These are phyloP conservation scores for Mucor velutinosus DNA, from an alignment of 371 early-diverging fungal species.

Conservation along the genomic window DNA sequence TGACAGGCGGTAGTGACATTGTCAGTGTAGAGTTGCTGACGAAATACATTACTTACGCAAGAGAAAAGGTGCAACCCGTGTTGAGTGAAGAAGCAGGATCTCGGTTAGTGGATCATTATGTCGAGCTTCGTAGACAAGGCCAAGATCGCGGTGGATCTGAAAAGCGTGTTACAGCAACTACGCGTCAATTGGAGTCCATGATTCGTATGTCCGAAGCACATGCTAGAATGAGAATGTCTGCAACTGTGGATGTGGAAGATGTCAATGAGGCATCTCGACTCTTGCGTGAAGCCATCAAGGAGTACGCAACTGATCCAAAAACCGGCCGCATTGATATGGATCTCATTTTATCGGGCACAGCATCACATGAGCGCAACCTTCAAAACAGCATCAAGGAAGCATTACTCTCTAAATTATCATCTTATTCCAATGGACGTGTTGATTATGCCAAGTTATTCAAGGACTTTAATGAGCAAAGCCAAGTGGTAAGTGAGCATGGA, in stretches of 20 bases:
- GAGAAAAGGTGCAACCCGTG: slow-evolving; percentile 78
- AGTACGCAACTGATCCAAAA: slow-evolving; percentile 96
- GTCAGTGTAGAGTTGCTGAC: slow-evolving; percentile 83
- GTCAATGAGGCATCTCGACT: slow-evolving; percentile 87
- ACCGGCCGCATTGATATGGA: slow-evolving; percentile 99
- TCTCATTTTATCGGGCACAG: slow-evolving; percentile 89
- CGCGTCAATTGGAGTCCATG: slow-evolving; percentile 99
- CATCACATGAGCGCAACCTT: slow-evolving; percentile 56
- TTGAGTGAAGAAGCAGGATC: slow-evolving; percentile 84
- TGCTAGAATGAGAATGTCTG: slow-evolving; percentile 90
- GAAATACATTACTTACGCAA: slow-evolving; percentile 92
- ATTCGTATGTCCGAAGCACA: slow-evolving; percentile 99
- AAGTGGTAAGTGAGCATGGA: slow-evolving; percentile 41
- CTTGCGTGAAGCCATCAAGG: slow-evolving; percentile 92
- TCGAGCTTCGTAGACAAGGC: slow-evolving; percentile 88
- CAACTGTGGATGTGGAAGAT: slow-evolving; percentile 74
- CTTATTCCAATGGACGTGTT: slow-evolving; percentile 37
- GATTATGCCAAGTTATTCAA: slow-evolving; percentile 44
- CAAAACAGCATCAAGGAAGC: slow-evolving; percentile 54
- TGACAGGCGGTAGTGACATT: slow-evolving; percentile 59
- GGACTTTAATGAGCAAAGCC: slow-evolving; percentile 56
- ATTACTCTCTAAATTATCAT: slow-evolving; percentile 40
- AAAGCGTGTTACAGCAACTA: slow-evolving; percentile 95
- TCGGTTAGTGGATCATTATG: slow-evolving; percentile 82
- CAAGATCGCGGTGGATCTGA: slow-evolving; percentile 56